Percentiles rank a stretch among this genome's conserved stretches.
These are phyloP conservation scores for Claviceps capensis DNA, from an alignment of 2,329 filamentous ascomycete genomes.

Conservation along the genomic window DNA sequence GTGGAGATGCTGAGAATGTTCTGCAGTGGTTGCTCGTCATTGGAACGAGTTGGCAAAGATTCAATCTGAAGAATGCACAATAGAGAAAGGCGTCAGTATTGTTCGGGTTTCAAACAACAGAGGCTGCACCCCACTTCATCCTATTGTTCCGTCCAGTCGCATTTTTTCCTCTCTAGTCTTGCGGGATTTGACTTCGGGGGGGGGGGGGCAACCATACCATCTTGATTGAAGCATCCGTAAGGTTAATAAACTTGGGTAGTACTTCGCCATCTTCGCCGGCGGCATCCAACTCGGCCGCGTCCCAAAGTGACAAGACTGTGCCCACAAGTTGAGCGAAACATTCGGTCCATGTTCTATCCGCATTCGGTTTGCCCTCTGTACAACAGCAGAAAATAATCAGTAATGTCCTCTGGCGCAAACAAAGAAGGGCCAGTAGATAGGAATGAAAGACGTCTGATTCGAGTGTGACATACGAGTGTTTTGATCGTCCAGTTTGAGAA, in stretches of 20 bases:
- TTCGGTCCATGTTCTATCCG: constrained; percentile 84
- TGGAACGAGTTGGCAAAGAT: constrained; percentile 71
- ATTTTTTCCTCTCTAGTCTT: neutral
- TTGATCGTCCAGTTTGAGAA: constrained; percentile 89
- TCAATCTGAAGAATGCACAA: constrained; percentile 47
- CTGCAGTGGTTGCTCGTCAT: constrained; percentile 66
- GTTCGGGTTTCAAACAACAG: neutral
- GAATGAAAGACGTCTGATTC: neutral
- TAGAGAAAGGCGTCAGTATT: neutral
- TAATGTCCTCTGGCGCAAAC: neutral
- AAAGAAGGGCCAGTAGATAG: neutral
- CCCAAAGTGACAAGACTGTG: constrained; percentile 90
- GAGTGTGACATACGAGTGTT: constrained; percentile 58
- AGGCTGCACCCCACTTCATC: neutral
- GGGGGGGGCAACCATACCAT: constrained; percentile 50
- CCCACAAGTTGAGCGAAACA: constrained; percentile 95
- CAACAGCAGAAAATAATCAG: constrained; percentile 1
- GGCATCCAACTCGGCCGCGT: constrained; percentile 79
- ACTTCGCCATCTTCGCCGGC: constrained; percentile 77
- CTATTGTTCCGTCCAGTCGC: neutral
- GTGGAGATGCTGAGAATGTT: constrained; percentile 95
- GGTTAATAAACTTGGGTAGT: constrained; percentile 83
- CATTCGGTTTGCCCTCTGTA: constrained; percentile 71
- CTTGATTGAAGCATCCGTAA: constrained; percentile 94
- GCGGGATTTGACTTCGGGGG: neutral